Percentiles rank a stretch among this genome's conserved stretches.
These are phyloP conservation scores for Rubia yunnanensis DNA, from an alignment of 257 asterid species.

Conservation along the genomic window DNA sequence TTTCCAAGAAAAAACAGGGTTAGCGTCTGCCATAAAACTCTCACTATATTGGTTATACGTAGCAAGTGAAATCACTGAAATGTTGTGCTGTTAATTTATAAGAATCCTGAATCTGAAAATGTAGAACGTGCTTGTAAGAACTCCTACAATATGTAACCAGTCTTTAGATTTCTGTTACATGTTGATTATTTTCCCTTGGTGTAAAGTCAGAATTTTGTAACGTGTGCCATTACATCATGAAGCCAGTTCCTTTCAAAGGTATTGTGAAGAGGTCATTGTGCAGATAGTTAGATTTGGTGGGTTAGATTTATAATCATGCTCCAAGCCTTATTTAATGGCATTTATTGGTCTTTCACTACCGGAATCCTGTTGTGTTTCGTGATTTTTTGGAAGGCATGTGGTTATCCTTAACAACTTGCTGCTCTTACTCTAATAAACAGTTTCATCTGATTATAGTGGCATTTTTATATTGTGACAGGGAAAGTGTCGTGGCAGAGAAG, in stretches of 20 bases:
- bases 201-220: background rate
- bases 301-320: background rate
- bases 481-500: conserved; percentile 59
- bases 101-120: background rate
- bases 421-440: background rate
- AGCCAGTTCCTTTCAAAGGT: background rate
- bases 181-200: background rate
- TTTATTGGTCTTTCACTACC: background rate
- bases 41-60: background rate
- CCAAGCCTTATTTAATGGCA: background rate
- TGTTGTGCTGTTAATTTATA: background rate
- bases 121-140: background rate
- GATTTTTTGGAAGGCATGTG: background rate
- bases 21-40: background rate
- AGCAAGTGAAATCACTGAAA: background rate
- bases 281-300: background rate
- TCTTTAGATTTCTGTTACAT: background rate
- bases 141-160: background rate
- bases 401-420: background rate
- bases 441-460: background rate
- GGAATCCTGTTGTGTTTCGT: background rate
- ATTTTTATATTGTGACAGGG: conserved; percentile 31
- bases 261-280: background rate
- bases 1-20: background rate
- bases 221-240: background rate